Base-by-base conservation (phyloP, 768 basidiomycete genomes). In the Leucocoprinus birnbaumii region DNA sequence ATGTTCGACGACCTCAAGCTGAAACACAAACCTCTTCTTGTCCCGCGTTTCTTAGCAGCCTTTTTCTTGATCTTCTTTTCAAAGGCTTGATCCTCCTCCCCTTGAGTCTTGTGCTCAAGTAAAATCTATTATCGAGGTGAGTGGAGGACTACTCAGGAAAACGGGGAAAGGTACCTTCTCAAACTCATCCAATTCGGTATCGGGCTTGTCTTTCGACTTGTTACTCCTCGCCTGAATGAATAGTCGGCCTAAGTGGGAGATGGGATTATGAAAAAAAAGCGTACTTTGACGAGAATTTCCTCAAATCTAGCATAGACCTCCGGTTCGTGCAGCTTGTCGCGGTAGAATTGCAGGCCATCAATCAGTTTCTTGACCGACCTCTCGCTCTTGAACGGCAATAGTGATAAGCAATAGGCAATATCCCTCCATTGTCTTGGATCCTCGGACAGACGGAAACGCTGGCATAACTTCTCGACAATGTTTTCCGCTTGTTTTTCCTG, bases 401-500 rank as follows among this genome's bases (percentile, higher is more conserved):
- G 72, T 0, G 96, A 94, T 2, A 99, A 74, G 66, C 96, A 99
- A 71, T 87, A 98, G 1, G 95, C 92, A 56, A 99, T 94, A 64
- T 99, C 96, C 21, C 94, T 84, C 97, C 97, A 99, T 66, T 98
- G 97, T 4, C 96, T 82, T 14, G 91, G 82, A 26, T 95, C 93
- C 40, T 90, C 88, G 0, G 89, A 85, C 3, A 92, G 75, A 21
- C 89, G 81, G 85, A 98, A 98, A 7, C 96, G 85, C 64, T 97
- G 94, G 64, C 97, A 99, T 2, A 99, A 84, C 67, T 98, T 99
- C 64, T 99, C 96, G 51, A 98, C 91, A 58, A 99, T 92, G 63
- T 82, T 89, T 71, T 98, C 96, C 0, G 96, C 95, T 83, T 97
- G 96, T 71, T 96, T 98, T 72, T 98, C 94, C 94, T 96, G 63